These are phyloP conservation scores for Colletotrichum simmondsii DNA, from an alignment of 2,329 filamentous ascomycete genomes.

Conservation along the genomic window DNA sequence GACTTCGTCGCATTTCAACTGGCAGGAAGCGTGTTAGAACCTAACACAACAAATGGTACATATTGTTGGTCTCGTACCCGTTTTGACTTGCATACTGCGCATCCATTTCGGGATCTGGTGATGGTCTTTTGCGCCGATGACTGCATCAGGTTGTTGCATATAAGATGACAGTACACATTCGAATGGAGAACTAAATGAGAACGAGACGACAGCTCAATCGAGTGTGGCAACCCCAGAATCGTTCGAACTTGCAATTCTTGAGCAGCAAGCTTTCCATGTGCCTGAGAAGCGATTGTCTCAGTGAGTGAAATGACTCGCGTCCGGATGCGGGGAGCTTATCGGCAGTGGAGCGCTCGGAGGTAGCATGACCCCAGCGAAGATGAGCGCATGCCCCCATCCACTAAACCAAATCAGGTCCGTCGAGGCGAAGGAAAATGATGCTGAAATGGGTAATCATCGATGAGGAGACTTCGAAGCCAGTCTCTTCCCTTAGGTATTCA, in stretches of 20 bases:
- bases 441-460: slow-evolving; percentile 4
- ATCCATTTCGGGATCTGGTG: slow-evolving; percentile 19
- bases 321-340: slow-evolving; percentile 9
- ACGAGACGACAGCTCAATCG: neutral
- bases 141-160: neutral
- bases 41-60: too few relatives aligned
- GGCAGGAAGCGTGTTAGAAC: neutral
- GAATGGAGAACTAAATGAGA: too few relatives aligned
- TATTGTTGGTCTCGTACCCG: neutral
- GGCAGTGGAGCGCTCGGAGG: neutral
- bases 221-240: neutral
- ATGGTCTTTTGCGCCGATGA: slow-evolving; percentile 6
- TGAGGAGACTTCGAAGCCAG: neutral
- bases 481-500: neutral
- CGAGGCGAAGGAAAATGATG: slow-evolving; percentile 7
- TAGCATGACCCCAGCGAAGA: neutral
- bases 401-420: neutral
- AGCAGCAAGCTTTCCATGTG: neutral
- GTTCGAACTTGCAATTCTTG: neutral
- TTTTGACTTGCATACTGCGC: slow-evolving; percentile 26
- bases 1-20: slow-evolving; percentile 23
- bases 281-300: neutral
- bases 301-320: slow-evolving; percentile 7
- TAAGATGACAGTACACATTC: too few relatives aligned
- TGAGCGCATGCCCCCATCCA: neutral